Evolutionary conservation across 805 yeast genomes (phyloP), one percentile per base, ranked within the genome.

Genomic region (Barnettozyma botsteinii): DNA sequence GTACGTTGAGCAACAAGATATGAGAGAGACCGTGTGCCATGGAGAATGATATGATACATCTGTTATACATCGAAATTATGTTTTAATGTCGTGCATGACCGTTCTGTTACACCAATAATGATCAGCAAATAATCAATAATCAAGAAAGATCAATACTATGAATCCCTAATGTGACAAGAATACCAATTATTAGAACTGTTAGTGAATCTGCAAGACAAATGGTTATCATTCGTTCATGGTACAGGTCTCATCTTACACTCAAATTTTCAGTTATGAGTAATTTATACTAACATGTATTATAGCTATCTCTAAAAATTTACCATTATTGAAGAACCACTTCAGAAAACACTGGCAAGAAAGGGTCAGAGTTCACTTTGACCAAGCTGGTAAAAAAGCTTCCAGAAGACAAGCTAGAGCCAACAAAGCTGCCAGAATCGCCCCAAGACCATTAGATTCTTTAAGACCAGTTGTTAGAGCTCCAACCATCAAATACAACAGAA

Each of bases 281-380:
- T 85, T 15, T 22, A 15, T 40, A 40, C 43, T 40, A 40, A 40
- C 37, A 11, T n/a, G 17, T 6, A 11, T 12, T 11, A 23, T 72
- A 91, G 98, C 98, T 75, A 88, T 93, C 81, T 75, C 93, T 65
- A 91, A 93, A 89, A 91, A 91, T 79, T 81, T 88, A 79, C 96
- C 98, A 79, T 78, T 91, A 79, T 85, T 86, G 81, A 87, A 86
- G 84, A 93, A 93, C 84, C 98, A 93, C 81, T 91, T 91, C 95
- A 85, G 97, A 82, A 91, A 91, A 86, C 91, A 91, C 96, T 93
- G 99, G 99, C 98, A 93, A 79, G 95, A 87, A 75, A 86, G 98
- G 70, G 99, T 93, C 81, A 86, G 79, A 72, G 96, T 88, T 65
- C 98, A 94, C 88, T 85, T 93, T 70, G 97, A 93, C 91, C 98